Percentiles rank a stretch among this genome's conserved stretches.
These are phyloP conservation scores for Venustampulla echinocandica DNA, from an alignment of 495 filamentous ascomycete species.

Conservation along the genomic window DNA sequence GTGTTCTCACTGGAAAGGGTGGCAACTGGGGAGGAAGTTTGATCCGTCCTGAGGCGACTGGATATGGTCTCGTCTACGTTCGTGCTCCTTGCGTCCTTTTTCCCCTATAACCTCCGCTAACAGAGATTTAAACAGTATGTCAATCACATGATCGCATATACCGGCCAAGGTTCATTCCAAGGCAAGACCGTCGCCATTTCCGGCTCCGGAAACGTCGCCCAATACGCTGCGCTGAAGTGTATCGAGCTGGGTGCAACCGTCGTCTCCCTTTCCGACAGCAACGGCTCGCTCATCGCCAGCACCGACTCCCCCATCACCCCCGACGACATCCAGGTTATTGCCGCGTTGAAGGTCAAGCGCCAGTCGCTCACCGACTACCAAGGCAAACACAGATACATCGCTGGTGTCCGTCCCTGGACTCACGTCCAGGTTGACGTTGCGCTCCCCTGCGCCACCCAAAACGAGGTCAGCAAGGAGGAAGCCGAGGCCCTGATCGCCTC, in stretches of 20 bases:
- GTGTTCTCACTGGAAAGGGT: constrained; percentile 93
- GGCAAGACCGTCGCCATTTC: constrained; percentile 96
- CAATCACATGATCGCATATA: constrained; percentile 89
- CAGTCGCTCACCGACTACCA: constrained; percentile 61
- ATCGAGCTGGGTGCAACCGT: constrained; percentile 93
- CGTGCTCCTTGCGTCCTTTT: constrained; percentile 22
- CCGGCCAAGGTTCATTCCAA: constrained; percentile 75
- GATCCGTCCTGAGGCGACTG: constrained; percentile 95
- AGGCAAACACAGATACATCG: constrained; percentile 76
- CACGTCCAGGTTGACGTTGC: constrained; percentile 87
- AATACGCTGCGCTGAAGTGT: constrained; percentile 94
- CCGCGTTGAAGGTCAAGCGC: constrained; percentile 76
- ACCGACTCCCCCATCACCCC: constrained; percentile 60
- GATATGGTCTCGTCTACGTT: constrained; percentile 87
- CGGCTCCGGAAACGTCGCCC: constrained; percentile 95
- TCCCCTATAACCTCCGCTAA: constrained; percentile 5
- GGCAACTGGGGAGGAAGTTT: constrained; percentile 84
- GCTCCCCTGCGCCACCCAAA: constrained; percentile 91
- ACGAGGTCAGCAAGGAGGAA: constrained; percentile 89
- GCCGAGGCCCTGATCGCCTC: constrained; percentile 68
- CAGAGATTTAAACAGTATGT: constrained; percentile 48
- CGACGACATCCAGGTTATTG: constrained; percentile 69
- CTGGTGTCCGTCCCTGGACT: constrained; percentile 83
- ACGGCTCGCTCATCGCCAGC: constrained; percentile 68
- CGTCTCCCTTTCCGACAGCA: constrained; percentile 88